Evolutionary conservation across 495 filamentous ascomycete genomes (phyloP).

Genomic region (Penicillium cosmopolitanum): DNA sequence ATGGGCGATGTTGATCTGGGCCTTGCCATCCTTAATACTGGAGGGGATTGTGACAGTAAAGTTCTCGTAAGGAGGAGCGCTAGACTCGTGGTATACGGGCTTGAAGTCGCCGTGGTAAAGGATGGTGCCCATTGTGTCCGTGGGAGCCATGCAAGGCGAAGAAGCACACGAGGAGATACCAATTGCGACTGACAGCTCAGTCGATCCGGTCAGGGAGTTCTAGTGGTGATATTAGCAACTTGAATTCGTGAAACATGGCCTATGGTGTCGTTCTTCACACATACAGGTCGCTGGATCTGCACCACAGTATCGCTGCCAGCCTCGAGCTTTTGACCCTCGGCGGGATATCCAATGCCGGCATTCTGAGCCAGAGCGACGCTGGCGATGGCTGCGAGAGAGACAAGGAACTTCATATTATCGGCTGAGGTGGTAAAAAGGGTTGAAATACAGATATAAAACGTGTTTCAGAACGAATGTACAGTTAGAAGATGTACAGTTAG

Average conservation of each 20-base stretch:
- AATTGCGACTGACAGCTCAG: conserved; percentile 38
- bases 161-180: conserved; percentile 34
- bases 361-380: conserved; percentile 63
- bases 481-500: not conserved
- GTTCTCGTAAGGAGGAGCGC: conserved; percentile 39
- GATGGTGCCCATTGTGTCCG: conserved; percentile 29
- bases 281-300: conserved; percentile 40
- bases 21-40: conserved; percentile 19
- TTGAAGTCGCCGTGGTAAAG: conserved; percentile 39
- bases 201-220: conserved; percentile 36
- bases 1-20: conserved; percentile 39
- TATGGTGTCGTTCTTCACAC: conserved; percentile 6
- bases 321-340: conserved; percentile 17
- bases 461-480: not conserved
- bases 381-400: conserved; percentile 26
- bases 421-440: not conserved
- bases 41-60: conserved; percentile 38
- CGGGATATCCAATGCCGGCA: conserved; percentile 69
- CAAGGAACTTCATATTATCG: conserved; percentile 28
- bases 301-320: conserved; percentile 29
- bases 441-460: not conserved
- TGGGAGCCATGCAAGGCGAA: conserved; percentile 21
- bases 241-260: not conserved
- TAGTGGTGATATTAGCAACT: conserved; percentile 6
- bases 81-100: conserved; percentile 35